phyloP scores from a whole-genome alignment of 1,284 basidiomycete species.

The Malassezia pachydermatis region DNA sequence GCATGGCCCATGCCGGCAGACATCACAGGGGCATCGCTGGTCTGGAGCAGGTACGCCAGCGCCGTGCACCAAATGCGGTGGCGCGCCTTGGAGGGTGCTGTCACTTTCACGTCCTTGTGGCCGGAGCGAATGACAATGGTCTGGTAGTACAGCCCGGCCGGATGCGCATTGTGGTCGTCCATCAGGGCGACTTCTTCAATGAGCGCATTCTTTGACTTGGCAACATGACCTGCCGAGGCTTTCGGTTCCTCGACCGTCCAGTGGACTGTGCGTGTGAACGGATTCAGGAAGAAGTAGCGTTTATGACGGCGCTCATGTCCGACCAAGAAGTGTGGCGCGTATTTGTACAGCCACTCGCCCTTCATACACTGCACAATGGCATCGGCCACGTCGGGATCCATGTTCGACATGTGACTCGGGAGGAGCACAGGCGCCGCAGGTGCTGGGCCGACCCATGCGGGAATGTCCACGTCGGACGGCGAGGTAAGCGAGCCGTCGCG shows the following conservation, averaged over 20 bases:
- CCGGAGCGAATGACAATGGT: slow-evolving; percentile 86
- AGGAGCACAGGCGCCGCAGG: slow-evolving; percentile 3
- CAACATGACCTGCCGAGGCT: slow-evolving; percentile 71
- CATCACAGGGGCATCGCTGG: slow-evolving; percentile 3
- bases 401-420: slow-evolving; percentile 18
- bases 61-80: slow-evolving; percentile 88
- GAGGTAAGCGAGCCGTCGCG: background rate
- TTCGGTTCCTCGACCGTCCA: slow-evolving; percentile 94
- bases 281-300: slow-evolving; percentile 98
- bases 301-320: slow-evolving; percentile 81
- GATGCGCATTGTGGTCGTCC: slow-evolving; percentile 81
- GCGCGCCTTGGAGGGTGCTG: slow-evolving; percentile 79
- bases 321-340: slow-evolving; percentile 82
- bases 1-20: background rate
- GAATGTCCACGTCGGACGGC: slow-evolving; percentile 4
- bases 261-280: slow-evolving; percentile 93
- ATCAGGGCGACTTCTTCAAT: slow-evolving; percentile 83
- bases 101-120: slow-evolving; percentile 93
- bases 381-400: slow-evolving; percentile 55
- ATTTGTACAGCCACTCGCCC: slow-evolving; percentile 96
- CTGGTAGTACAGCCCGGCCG: slow-evolving; percentile 81
- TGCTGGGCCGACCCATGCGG: slow-evolving; percentile 9
- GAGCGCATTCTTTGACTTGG: slow-evolving; percentile 93
- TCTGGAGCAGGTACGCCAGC: slow-evolving; percentile 35
- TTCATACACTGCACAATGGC: slow-evolving; percentile 99